Conservation (phyloP, 352 stramenopile species). For the Pythium folliculosum region DNA sequence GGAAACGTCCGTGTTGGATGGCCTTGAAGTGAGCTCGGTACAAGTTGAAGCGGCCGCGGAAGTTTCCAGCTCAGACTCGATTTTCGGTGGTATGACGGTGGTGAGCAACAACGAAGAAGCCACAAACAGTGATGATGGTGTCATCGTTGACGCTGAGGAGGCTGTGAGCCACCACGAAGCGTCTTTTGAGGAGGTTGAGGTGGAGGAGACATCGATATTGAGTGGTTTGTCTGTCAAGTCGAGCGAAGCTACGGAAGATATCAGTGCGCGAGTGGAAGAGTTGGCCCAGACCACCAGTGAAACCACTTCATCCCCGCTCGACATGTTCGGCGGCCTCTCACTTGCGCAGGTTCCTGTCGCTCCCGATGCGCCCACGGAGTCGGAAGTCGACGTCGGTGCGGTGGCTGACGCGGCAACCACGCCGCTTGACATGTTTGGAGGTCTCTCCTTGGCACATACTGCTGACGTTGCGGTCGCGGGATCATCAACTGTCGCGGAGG, state of each 20-base stretch:
- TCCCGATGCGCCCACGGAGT: neutral
- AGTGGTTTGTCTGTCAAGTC: too few relatives aligned
- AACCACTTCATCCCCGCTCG: neutral
- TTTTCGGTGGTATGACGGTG: slow-evolving; percentile 22
- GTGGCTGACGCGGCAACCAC: neutral
- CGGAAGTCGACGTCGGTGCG: neutral
- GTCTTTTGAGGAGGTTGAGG: neutral
- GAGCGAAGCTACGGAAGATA: neutral
- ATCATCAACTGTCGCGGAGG: neutral
- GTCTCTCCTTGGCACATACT: slow-evolving; percentile 10
- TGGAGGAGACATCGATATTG: neutral
- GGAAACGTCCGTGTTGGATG: slow-evolving; percentile 15
- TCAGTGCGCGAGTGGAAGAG: neutral
- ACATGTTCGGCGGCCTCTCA: slow-evolving; percentile 6
- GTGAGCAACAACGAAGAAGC: slow-evolving; percentile 4
- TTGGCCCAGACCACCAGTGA: neutral
- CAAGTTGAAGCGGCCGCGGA: neutral
- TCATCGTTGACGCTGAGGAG: slow-evolving; percentile 13
- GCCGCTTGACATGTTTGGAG: slow-evolving; percentile 13
- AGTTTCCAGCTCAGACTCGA: neutral
- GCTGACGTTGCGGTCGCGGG: neutral
- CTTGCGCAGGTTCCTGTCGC: neutral
- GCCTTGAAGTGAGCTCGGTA: slow-evolving; percentile 11
- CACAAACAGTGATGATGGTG: slow-evolving; percentile 16
- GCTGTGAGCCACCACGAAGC: neutral